A percentile compares a stretch with the other conserved stretches of the same genome.
These are phyloP conservation scores for Daldinia vernicosa DNA, from an alignment of 495 filamentous ascomycete genomes.

Conservation along the genomic window DNA sequence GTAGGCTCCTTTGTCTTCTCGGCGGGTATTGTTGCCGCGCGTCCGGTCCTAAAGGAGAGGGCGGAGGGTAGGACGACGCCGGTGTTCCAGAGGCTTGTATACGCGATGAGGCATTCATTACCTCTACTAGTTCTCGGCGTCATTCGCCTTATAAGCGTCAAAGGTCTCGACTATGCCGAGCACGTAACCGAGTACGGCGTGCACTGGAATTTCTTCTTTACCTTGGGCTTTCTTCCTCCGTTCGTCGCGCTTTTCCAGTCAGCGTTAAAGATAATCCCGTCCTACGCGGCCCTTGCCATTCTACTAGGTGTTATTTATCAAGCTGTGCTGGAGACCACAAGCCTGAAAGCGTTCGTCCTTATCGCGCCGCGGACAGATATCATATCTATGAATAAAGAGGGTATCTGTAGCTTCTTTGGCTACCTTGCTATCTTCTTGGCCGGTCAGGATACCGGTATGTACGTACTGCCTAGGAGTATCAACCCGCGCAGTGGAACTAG, in stretches of 20 bases:
- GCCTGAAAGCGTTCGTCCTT: slow-evolving; percentile 83
- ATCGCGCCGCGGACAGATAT: slow-evolving; percentile 80
- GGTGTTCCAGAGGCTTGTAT: slow-evolving; percentile 63
- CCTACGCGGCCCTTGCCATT: slow-evolving; percentile 76
- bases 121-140: slow-evolving; percentile 85
- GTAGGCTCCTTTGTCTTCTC: slow-evolving; percentile 98
- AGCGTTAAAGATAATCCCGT: slow-evolving; percentile 66
- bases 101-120: slow-evolving; percentile 78
- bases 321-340: slow-evolving; percentile 75
- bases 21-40: slow-evolving; percentile 88
- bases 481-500: slow-evolving; percentile 49
- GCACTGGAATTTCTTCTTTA: slow-evolving; percentile 99
- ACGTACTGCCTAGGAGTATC: slow-evolving; percentile 72
- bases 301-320: slow-evolving; percentile 74
- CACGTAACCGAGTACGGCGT: slow-evolving; percentile 98
- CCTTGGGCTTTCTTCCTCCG: slow-evolving; percentile 85
- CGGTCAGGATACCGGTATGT: slow-evolving; percentile 82
- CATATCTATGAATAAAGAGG: slow-evolving; percentile 90
- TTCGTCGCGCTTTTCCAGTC: slow-evolving; percentile 89
- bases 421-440: slow-evolving; percentile 96
- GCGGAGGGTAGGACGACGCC: slow-evolving; percentile 57
- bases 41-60: slow-evolving; percentile 80
- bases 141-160: slow-evolving; percentile 85
- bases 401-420: slow-evolving; percentile 89
- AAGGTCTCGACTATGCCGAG: slow-evolving; percentile 93